Conservation (phyloP, 192 early-diverging fungal genomes). For the Backusella tarrabulga region DNA sequence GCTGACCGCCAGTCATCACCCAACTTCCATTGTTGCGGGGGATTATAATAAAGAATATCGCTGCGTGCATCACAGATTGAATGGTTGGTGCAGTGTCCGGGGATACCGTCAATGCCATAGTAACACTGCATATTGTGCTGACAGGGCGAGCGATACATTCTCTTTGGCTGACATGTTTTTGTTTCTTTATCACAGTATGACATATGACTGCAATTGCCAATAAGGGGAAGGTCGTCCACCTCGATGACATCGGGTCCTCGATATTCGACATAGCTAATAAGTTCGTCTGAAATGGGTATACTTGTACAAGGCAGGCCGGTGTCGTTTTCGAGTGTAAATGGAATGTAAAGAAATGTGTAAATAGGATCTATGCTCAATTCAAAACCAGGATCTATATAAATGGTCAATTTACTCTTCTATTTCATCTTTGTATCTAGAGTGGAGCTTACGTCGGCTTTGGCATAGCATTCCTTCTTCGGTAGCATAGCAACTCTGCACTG, state of each 20-base stretch:
- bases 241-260: conserved; percentile 29
- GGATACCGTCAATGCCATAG: conserved; percentile 19
- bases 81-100: conserved; percentile 28
- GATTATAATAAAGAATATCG: conserved; percentile 12
- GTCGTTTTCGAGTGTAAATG: conserved; percentile 19
- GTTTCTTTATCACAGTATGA: conserved; percentile 33
- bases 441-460: conserved; percentile 18
- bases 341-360: conserved; percentile 25
- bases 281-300: conserved; percentile 28
- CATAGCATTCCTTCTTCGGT: conserved; percentile 24
- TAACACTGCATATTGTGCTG: conserved; percentile 33
- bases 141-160: conserved; percentile 22
- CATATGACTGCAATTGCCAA: conserved; percentile 35
- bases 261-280: conserved; percentile 29
- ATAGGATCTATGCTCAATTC: conserved; percentile 22
- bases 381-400: conserved; percentile 12
- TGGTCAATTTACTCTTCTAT: neutral
- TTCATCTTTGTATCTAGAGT: neutral
- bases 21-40: conserved; percentile 17
- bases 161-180: conserved; percentile 35
- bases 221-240: conserved; percentile 23
- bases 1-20: conserved; percentile 29
- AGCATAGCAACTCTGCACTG: conserved; percentile 31
- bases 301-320: conserved; percentile 26
- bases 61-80: conserved; percentile 20